Percentiles rank a stretch among this genome's conserved stretches.
These are phyloP conservation scores for Paradendryphiella salina DNA, from an alignment of 2,329 filamentous ascomycete species.

Conservation along the genomic window DNA sequence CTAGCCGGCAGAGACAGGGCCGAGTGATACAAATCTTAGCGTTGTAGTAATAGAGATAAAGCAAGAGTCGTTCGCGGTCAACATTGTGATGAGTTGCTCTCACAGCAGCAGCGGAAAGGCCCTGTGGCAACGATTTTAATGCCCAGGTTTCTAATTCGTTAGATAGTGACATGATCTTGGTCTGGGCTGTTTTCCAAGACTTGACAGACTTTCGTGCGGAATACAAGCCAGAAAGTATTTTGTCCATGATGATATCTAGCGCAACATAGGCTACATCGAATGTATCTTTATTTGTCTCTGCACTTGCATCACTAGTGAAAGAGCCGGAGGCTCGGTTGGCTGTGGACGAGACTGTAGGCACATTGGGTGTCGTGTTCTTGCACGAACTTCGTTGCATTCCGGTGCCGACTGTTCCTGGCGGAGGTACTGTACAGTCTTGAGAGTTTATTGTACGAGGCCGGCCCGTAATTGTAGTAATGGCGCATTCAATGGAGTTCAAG, in stretches of 20 bases:
- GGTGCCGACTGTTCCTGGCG: conserved; percentile 4
- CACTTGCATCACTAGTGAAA: not conserved
- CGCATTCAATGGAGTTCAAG: conserved; percentile 41
- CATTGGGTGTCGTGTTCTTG: not conserved
- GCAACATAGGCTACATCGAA: conserved; percentile 12
- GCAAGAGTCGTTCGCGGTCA: conserved; percentile 21
- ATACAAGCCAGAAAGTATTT: conserved; percentile 33
- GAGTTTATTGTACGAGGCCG: conserved; percentile 39
- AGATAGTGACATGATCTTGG: conserved; percentile 30
- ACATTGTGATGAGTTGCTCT: not conserved
- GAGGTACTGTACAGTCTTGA: conserved; percentile 36
- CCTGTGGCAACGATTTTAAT: conserved; percentile 26
- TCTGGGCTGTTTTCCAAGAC: conserved; percentile 39
- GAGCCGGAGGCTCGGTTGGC: not conserved
- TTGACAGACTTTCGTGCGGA: conserved; percentile 34
- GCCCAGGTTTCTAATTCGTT: conserved; percentile 37
- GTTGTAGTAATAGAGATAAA: conserved; percentile 39
- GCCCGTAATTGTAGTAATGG: conserved; percentile 43
- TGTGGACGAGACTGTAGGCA: not conserved
- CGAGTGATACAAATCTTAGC: conserved; percentile 44
- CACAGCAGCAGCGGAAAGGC: conserved; percentile 3
- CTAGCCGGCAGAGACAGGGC: conserved; percentile 45
- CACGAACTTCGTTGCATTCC: conserved; percentile 6
- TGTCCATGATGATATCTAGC: conserved; percentile 22
- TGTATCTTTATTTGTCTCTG: not conserved